Conservation (phyloP, 2,329 filamentous ascomycete genomes). For the Raffaelea ambrosiae region DNA sequence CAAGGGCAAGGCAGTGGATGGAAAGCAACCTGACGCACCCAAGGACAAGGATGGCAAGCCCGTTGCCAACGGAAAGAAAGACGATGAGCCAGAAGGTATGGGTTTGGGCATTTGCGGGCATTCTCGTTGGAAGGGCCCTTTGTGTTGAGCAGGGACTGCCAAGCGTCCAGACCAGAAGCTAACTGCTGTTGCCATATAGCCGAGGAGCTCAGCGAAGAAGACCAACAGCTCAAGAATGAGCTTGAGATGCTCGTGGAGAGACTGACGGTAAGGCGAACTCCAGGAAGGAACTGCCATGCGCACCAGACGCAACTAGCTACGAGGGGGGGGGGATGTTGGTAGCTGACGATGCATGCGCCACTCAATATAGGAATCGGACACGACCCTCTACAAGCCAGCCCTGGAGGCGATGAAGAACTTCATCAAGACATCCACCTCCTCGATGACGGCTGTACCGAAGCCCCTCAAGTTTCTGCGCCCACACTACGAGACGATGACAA, state of each 20-base stretch:
- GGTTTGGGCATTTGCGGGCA: too few relatives aligned
- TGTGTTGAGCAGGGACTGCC: too few relatives aligned
- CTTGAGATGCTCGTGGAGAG: constrained; percentile 97
- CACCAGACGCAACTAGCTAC: neutral
- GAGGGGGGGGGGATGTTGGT: too few relatives aligned
- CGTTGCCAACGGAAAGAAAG: constrained; percentile 66
- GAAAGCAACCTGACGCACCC: constrained; percentile 49
- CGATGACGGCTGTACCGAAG: constrained; percentile 98
- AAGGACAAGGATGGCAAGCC: constrained; percentile 64
- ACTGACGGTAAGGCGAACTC: constrained; percentile 57
- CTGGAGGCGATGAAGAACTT: constrained; percentile 95
- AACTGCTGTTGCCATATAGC: constrained; percentile 19
- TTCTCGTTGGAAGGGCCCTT: too few relatives aligned
- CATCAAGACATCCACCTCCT: constrained; percentile 98
- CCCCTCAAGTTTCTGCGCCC: constrained; percentile 95
- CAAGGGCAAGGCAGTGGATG: constrained; percentile 83
- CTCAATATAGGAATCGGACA: constrained; percentile 66
- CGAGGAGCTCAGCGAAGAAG: constrained; percentile 95
- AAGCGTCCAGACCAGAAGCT: too few relatives aligned
- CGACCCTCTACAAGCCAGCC: constrained; percentile 80
- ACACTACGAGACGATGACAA: constrained; percentile 84
- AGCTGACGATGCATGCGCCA: neutral
- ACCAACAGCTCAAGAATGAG: constrained; percentile 96
- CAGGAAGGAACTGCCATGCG: too few relatives aligned
- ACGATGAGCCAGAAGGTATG: constrained; percentile 49